Percentiles rank a stretch among this genome's conserved stretches.
phyloP scores from a whole-genome alignment of 768 basidiomycete genomes.

The Boletus eberwhitei region DNA sequence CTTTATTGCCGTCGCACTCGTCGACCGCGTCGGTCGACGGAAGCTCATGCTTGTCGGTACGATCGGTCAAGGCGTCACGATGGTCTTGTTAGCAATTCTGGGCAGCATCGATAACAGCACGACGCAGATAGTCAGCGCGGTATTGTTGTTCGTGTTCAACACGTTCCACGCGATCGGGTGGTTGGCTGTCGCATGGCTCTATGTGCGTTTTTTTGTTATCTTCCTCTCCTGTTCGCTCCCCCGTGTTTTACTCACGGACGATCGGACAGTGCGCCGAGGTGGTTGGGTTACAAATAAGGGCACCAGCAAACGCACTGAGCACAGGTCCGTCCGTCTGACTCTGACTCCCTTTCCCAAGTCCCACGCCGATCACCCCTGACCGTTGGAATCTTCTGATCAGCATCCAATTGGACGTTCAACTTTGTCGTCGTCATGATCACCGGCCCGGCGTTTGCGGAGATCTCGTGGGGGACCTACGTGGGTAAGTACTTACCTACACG shows the following conservation, averaged over 20 bases:
- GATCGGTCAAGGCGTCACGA: neutral
- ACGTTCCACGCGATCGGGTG: neutral
- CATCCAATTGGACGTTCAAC: neutral
- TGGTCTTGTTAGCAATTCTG: neutral
- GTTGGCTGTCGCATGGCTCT: neutral
- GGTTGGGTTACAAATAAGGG: neutral
- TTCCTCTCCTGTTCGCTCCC: neutral
- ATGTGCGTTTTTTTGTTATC: neutral
- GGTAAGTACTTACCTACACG: neutral
- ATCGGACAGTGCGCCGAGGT: neutral
- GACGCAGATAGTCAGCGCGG: neutral
- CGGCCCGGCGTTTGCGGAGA: neutral
- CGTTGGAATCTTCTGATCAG: neutral
- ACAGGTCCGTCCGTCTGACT: neutral
- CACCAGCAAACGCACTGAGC: neutral
- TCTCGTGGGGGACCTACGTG: neutral
- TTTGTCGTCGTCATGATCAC: neutral
- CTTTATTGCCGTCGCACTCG: neutral
- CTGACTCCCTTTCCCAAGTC: neutral
- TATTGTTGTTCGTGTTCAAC: neutral
- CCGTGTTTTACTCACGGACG: neutral
- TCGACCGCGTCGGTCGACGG: neutral
- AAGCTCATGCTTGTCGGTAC: neutral
- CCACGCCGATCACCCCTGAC: neutral
- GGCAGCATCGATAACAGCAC: neutral